phyloP scores from a whole-genome alignment of 2,329 filamentous ascomycete species.

The Pseudogymnoascus sp. region DNA sequence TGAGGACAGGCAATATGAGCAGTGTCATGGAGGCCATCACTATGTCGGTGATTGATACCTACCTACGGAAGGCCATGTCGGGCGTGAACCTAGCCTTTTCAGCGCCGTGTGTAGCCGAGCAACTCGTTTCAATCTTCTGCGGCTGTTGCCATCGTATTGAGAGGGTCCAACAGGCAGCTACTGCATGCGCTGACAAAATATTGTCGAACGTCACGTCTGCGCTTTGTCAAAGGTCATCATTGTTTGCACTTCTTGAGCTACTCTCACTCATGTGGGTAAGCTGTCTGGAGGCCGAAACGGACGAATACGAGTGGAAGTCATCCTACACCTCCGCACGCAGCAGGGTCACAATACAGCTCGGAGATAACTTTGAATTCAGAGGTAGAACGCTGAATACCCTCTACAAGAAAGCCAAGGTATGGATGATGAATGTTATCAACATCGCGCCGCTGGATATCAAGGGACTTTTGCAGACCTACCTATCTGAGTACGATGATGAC shows the following conservation, averaged over 20 bases:
- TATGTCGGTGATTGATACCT: conserved; percentile 65
- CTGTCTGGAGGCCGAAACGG: conserved; percentile 87
- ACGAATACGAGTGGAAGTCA: conserved; percentile 82
- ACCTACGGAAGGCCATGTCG: conserved; percentile 64
- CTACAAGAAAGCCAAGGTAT: conserved; percentile 65
- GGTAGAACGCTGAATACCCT: conserved; percentile 70
- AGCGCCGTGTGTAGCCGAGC: conserved; percentile 81
- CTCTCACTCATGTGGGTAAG: conserved; percentile 91
- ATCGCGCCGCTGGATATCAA: conserved; percentile 90
- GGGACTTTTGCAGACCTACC: conserved; percentile 87
- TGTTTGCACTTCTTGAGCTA: conserved; percentile 88
- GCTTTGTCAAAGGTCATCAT: conserved; percentile 77
- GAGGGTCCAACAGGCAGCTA: conserved; percentile 81
- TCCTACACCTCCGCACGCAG: conserved; percentile 70
- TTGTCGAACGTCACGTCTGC: conserved; percentile 78
- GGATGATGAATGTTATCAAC: conserved; percentile 73
- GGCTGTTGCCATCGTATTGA: conserved; percentile 90
- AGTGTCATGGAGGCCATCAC: conserved; percentile 57
- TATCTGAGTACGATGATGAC: conserved; percentile 90
- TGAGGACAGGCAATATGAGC: conserved; percentile 54
- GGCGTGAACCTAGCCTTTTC: conserved; percentile 70
- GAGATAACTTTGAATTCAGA: conserved; percentile 81
- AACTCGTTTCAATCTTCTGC: conserved; percentile 77
- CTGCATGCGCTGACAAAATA: conserved; percentile 74
- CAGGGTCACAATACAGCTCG: conserved; percentile 78